Base-by-base conservation (phyloP, 495 filamentous ascomycete genomes). In the Rostrohypoxylon terebratum region DNA sequence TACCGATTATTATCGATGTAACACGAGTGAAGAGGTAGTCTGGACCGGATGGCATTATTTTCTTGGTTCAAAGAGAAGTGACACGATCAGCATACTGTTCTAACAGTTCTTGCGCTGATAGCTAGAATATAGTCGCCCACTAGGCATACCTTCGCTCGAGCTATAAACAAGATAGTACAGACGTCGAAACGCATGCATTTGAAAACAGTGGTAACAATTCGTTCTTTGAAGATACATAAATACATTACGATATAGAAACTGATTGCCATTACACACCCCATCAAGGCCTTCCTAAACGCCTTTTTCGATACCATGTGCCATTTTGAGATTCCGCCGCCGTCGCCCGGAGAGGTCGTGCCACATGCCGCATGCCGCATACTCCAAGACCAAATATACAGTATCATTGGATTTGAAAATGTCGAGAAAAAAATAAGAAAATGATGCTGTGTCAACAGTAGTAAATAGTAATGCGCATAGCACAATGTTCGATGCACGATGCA, bases 341-440 rank as follows among this genome's bases (percentile, higher is more conserved):
- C 6, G 28, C 13, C 10, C 13, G 21, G 42, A 14, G 23, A 33
- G 36, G 59, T 28, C 34, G 23, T 45, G 36, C 47, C 48, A 38
- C 25, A 45, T 62, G 34, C 16, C 31, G 11, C 25, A 38, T 63
- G 36, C 13, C 33, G 28, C 44, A 16, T 10, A 14, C n/a, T 25
- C 31, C 55, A 28, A n/a, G 13, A 42, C 38, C 38, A 18, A n/a
- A 61, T 66, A 45, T 57, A 71, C 64, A 67, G 40, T 67, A 34
- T 18, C 38, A 18, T 61, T 9, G 33, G 53, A 62, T 59, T 51
- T 36, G 33, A 20, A 42, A 51, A 48, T 28, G 38, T 14, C n/a
- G 38, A 38, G 3, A 38, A 13, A 38, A 38, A 42, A 42, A 14
- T 50, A 59, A 50, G 57, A 58, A 53, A 16, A 53, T 57, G 23